These are phyloP conservation scores for Vitis rupestris DNA, from an alignment of 164 flowering plant genomes.

Conservation along the genomic window DNA sequence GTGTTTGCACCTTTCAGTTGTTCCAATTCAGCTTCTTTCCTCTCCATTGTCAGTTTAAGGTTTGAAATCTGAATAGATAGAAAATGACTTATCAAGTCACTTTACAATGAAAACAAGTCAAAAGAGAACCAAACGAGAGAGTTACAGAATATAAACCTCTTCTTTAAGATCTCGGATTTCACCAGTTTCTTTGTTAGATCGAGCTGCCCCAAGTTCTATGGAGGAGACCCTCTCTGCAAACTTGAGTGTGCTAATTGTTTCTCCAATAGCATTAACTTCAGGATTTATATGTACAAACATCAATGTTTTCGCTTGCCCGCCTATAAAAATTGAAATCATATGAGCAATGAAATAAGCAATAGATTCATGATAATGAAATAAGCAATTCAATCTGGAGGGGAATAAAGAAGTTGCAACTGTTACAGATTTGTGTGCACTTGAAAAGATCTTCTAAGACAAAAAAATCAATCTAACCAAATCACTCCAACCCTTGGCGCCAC, in stretches of 20 bases:
- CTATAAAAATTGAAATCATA: constrained; percentile 27
- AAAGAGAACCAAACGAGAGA: not conserved
- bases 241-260: constrained; percentile 89
- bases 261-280: constrained; percentile 69
- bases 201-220: constrained; percentile 89
- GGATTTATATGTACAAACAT: constrained; percentile 97
- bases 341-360: too few relatives aligned
- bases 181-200: constrained; percentile 73
- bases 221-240: constrained; percentile 91
- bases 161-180: constrained; percentile 78
- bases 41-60: constrained; percentile 58
- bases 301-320: constrained; percentile 93
- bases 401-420: too few relatives aligned
- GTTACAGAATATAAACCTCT: constrained; percentile 47
- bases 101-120: not conserved
- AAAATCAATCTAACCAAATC: too few relatives aligned
- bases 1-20: constrained; percentile 40
- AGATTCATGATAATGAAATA: too few relatives aligned
- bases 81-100: not conserved
- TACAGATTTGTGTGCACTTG: too few relatives aligned
- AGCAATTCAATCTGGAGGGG: too few relatives aligned
- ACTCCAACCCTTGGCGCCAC: too few relatives aligned
- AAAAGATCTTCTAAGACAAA: too few relatives aligned
- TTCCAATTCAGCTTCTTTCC: constrained; percentile 70
- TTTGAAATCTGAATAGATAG: constrained; percentile 51